phyloP scores from a whole-genome alignment of 2,329 filamentous ascomycete genomes.

The Fusarium sp. region DNA sequence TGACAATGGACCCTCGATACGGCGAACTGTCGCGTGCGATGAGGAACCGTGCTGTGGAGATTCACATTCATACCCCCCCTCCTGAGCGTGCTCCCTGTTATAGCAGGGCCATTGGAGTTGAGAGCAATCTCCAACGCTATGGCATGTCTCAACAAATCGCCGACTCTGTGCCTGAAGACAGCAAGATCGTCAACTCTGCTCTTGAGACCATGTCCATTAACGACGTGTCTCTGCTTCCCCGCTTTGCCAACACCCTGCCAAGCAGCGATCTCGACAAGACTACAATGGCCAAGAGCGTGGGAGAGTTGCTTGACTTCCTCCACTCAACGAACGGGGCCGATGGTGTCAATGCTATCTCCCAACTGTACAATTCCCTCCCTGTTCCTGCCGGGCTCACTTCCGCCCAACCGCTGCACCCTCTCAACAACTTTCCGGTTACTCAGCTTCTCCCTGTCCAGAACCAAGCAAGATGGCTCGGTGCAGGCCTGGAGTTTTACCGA shows the following conservation, averaged over 20 bases:
- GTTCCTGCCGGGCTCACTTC: conserved; percentile 21
- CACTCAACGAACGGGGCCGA: conserved; percentile 46
- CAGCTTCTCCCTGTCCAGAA: conserved; percentile 53
- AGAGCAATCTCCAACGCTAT: conserved; percentile 62
- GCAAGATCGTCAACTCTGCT: conserved; percentile 47
- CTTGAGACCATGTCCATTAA: conserved; percentile 60
- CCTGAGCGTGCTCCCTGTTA: conserved; percentile 47
- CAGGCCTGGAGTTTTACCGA: conserved; percentile 62
- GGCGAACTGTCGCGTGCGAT: conserved; percentile 96
- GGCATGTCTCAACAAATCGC: conserved; percentile 50
- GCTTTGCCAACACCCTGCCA: conserved; percentile 43
- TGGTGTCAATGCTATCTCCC: conserved; percentile 47
- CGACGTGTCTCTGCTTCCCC: conserved; percentile 55
- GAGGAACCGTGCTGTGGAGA: conserved; percentile 93
- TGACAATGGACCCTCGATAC: conserved; percentile 91
- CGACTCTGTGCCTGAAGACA: conserved; percentile 39
- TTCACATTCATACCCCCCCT: conserved; percentile 72
- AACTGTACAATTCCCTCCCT: conserved; percentile 50
- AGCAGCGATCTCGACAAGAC: not conserved
- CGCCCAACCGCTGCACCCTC: conserved; percentile 65
- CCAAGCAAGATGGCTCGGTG: conserved; percentile 60
- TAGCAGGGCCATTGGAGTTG: conserved; percentile 58
- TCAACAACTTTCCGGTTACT: conserved; percentile 67
- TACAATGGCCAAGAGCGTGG: conserved; percentile 25
- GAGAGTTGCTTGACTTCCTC: conserved; percentile 45